Conservation (phyloP, 306 rosid species). For the Cicer judaicum region DNA sequence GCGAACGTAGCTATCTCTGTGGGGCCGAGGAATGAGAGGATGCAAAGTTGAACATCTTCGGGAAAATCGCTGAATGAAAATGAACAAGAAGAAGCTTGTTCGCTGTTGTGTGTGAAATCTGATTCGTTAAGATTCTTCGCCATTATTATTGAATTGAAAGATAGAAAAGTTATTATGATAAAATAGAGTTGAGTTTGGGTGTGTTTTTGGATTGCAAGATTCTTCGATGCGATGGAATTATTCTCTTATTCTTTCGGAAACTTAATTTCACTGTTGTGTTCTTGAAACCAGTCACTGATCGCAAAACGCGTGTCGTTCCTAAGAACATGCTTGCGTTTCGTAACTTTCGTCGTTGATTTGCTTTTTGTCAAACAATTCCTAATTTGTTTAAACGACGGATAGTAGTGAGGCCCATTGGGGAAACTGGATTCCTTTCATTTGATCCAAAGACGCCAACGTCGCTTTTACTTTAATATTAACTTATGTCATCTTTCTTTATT, state of each 20-base stretch:
- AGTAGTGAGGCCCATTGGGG: too few species aligned
- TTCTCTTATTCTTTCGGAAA: slow-evolving; percentile 31
- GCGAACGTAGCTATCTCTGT: slow-evolving; percentile 71
- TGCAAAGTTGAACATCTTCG: slow-evolving; percentile 82
- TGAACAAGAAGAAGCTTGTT: not conserved
- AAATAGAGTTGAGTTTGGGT: not conserved
- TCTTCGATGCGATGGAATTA: slow-evolving; percentile 47
- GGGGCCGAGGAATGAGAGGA: slow-evolving; percentile 80
- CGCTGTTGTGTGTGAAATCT: not conserved
- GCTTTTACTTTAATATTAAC: too few species aligned
- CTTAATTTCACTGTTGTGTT: not conserved
- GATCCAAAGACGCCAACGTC: too few species aligned
- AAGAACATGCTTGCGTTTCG: too few species aligned
- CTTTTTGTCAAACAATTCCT: too few species aligned
- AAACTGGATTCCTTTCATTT: too few species aligned
- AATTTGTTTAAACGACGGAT: too few species aligned
- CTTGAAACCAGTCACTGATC: not conserved
- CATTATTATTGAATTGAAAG: not conserved
- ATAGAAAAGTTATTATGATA: not conserved
- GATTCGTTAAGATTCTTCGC: not conserved
- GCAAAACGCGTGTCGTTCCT: not conserved
- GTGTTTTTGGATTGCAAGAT: slow-evolving; percentile 38
- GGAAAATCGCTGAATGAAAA: slow-evolving; percentile 75
- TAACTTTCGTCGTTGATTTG: too few species aligned
- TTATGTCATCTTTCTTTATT: too few species aligned